Evolutionary conservation across 371 early-diverging fungal genomes (phyloP).

Genomic region (Cokeromyces recurvatus): DNA sequence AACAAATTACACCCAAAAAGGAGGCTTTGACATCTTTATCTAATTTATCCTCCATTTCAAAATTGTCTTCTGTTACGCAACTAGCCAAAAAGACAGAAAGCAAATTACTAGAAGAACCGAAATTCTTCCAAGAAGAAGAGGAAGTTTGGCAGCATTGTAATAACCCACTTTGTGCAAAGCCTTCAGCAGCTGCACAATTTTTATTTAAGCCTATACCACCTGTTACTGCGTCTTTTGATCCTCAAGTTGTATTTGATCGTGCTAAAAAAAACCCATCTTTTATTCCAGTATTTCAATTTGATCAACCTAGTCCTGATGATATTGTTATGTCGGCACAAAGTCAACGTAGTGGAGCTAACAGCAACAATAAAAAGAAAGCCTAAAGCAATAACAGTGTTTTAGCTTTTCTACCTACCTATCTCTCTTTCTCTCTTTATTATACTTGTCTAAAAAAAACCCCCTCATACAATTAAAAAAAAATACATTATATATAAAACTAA

Average conservation of each 20-base stretch:
- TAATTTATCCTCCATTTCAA: too few species aligned
- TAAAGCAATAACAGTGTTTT: too few species aligned
- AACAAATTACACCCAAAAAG: too few species aligned
- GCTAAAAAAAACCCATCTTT: slow-evolving; percentile 14
- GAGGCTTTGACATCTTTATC: too few species aligned
- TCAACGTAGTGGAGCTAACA: slow-evolving; percentile 25
- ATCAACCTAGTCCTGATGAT: slow-evolving; percentile 84
- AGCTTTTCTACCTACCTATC: background rate
- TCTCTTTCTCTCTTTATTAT: slow-evolving; percentile 3
- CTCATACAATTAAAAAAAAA: too few species aligned
- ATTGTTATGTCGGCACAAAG: slow-evolving; percentile 61
- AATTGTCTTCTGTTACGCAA: too few species aligned
- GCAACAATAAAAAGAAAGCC: too few species aligned
- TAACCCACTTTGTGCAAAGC: slow-evolving; percentile 35
- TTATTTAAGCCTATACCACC: slow-evolving; percentile 27
- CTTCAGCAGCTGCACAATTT: slow-evolving; percentile 45
- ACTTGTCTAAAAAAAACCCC: background rate
- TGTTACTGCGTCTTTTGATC: slow-evolving; percentile 1
- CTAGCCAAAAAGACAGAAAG: too few species aligned
- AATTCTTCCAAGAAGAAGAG: too few species aligned
- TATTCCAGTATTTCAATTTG: slow-evolving; percentile 57
- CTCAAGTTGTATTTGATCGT: slow-evolving; percentile 22
- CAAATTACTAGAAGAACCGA: too few species aligned
- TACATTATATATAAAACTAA: too few species aligned
- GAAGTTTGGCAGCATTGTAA: too few species aligned